A percentile compares a stretch with the other conserved stretches of the same genome.
phyloP scores from a whole-genome alignment of 345 rosid species.

The Sonneratia caseolaris region DNA sequence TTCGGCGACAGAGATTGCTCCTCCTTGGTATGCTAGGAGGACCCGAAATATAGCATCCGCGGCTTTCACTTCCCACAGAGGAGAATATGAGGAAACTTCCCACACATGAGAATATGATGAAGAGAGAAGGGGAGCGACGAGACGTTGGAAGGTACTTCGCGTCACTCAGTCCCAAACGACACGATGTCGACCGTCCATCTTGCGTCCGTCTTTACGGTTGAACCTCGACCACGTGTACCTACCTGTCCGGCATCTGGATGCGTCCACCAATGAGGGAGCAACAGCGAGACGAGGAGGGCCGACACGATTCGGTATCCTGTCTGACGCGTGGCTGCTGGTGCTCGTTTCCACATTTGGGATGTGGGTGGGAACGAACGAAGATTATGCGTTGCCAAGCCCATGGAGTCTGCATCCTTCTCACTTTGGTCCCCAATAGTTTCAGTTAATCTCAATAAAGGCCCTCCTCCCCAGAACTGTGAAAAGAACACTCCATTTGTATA shows the following conservation, averaged over 20 bases:
- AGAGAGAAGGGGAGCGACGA: background rate
- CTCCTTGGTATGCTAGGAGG: no score
- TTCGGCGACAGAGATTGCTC: no score
- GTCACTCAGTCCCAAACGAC: background rate
- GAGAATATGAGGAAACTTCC: no score
- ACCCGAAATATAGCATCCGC: no score
- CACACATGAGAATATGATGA: background rate
- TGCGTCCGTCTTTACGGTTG: background rate
- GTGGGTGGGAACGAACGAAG: background rate
- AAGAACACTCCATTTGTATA: no score
- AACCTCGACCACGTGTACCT: conserved; percentile 8
- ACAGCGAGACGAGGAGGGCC: background rate
- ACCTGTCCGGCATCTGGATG: background rate
- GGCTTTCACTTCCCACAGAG: no score
- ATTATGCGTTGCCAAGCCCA: background rate
- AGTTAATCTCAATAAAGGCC: no score
- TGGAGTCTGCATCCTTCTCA: background rate
- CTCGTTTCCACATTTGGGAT: background rate
- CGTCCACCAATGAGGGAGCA: background rate
- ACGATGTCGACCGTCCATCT: conserved; percentile 10
- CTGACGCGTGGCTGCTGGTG: background rate
- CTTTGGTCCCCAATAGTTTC: background rate
- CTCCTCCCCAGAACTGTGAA: no score
- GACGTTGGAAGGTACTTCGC: background rate
- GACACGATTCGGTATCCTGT: background rate